Percentiles rank a stretch among this genome's conserved stretches.
phyloP scores from a whole-genome alignment of 805 yeast species.

The Candida boidinii region DNA sequence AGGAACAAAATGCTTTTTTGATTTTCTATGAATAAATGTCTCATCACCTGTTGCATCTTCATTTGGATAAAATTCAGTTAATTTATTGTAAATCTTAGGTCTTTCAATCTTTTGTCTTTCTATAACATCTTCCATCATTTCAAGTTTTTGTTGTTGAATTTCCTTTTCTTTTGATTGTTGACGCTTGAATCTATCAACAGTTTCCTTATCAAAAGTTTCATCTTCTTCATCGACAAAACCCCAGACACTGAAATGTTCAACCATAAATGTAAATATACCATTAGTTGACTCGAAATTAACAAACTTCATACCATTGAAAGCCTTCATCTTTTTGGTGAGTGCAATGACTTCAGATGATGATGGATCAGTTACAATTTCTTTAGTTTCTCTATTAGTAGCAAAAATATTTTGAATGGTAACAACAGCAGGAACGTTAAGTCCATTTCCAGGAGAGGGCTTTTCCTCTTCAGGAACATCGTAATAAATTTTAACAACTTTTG shows the following conservation, averaged over 20 bases:
- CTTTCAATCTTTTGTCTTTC: constrained; percentile 11
- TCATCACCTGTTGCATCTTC: constrained; percentile 11
- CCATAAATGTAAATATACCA: constrained; percentile 73
- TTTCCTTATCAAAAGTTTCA: constrained; percentile 44
- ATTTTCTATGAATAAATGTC: constrained; percentile 24
- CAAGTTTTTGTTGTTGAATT: constrained; percentile 11
- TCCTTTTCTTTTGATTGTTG: constrained; percentile 16
- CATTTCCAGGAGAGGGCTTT: constrained; percentile 58
- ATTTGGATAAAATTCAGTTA: constrained; percentile 2
- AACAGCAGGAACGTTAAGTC: constrained; percentile 71
- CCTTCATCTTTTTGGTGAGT: constrained; percentile 42
- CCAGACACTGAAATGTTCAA: constrained; percentile 92
- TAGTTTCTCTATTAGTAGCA: constrained; percentile 30
- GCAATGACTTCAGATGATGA: constrained; percentile 33
- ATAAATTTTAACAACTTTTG: constrained; percentile 51
- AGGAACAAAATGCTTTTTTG: constrained; percentile 9
- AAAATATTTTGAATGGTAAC: constrained; percentile 55
- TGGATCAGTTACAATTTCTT: constrained; percentile 19
- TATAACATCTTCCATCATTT: constrained; percentile 10
- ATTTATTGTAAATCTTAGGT: background rate
- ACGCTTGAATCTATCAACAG: constrained; percentile 21
- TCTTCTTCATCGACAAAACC: constrained; percentile 69
- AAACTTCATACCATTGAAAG: constrained; percentile 64
- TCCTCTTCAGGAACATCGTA: no score
- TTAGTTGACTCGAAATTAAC: constrained; percentile 70